Conservation (phyloP, 2,329 filamentous ascomycete genomes). For the Sporothrix dimorphospora region DNA sequence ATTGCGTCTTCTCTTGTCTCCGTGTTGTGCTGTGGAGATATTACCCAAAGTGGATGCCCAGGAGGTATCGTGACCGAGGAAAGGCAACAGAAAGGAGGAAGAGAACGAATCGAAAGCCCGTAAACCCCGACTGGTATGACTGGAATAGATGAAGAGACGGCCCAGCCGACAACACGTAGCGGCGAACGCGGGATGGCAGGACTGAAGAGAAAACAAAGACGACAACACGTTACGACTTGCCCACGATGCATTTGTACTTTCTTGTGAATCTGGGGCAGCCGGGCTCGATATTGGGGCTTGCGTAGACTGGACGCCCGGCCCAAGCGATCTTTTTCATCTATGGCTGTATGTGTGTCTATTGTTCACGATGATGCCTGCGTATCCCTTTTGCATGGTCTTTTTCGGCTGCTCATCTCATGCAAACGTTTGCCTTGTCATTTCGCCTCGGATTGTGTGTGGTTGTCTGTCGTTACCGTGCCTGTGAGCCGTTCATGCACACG, state of each 20-base stretch:
- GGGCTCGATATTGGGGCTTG: slow-evolving; percentile 14
- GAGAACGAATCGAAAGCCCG: background rate
- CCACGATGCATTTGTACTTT: background rate
- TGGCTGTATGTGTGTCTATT: background rate
- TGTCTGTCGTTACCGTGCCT: background rate
- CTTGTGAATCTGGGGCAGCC: background rate
- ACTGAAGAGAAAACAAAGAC: background rate
- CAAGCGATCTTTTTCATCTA: background rate
- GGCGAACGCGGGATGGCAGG: background rate
- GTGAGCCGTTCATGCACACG: background rate
- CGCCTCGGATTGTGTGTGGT: background rate
- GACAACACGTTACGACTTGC: background rate
- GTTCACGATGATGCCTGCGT: background rate
- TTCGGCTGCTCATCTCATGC: background rate
- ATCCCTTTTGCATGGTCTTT: background rate
- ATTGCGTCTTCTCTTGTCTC: background rate
- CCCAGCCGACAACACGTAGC: background rate
- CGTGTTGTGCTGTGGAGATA: background rate
- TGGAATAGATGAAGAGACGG: background rate
- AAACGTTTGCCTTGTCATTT: background rate
- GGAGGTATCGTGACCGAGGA: slow-evolving; percentile 3
- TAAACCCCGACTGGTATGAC: background rate
- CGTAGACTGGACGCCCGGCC: background rate
- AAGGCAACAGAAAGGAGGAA: background rate
- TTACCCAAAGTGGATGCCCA: background rate